Evolutionary conservation across 2,329 filamentous ascomycete species (phyloP), one percentile per base, ranked within the genome.

Genomic region (Torrubiellomyces zombiae): DNA sequence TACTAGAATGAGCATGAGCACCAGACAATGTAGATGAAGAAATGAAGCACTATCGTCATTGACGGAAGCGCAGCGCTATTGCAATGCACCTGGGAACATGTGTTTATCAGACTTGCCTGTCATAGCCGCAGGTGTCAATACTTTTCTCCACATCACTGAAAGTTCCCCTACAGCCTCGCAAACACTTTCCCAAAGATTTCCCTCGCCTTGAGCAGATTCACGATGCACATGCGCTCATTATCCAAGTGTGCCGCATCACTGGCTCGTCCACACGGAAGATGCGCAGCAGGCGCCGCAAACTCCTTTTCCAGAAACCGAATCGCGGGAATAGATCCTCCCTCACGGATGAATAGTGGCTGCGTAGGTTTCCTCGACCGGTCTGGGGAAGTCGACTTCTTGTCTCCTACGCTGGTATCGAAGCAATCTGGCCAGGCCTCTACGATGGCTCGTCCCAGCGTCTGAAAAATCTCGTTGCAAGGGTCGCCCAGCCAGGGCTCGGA

Each of bases 401-500:
- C 9, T 8, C 10, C 16, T 7, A 26, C 9, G 27, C 26, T 14
- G 15, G n/a, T 18, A 14, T 43, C 53, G 33, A 52, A 63, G 20
- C 50, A 58, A 0, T 69, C 67, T 0, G 72, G 72, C 89, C 89
- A 98, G 0, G 77, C 82, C 21, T 78, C 68, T 40, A 85, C 69
- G 25, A 95, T 76, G 1, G 85, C 89, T 30, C 74, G 64, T 37
- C 92, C 83, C 1, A 98, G 65, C 0, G 82, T 91, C 33, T 75
- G 70, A 51, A 94, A 98, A 30, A 95, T 85, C 36, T 83, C 72
- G 37, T 92, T 94, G 24, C 73, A 72, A 4, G 82, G 83, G 39
- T 94, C 82, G 9, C 89, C 86, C 0, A 98, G 68, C 89, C 89
- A 98, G 0, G 89, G 83, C 44, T 98, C 89, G 0, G 89, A 86